These are phyloP conservation scores for Mortierella sp. DNA, from an alignment of 371 early-diverging fungal species.

Conservation along the genomic window DNA sequence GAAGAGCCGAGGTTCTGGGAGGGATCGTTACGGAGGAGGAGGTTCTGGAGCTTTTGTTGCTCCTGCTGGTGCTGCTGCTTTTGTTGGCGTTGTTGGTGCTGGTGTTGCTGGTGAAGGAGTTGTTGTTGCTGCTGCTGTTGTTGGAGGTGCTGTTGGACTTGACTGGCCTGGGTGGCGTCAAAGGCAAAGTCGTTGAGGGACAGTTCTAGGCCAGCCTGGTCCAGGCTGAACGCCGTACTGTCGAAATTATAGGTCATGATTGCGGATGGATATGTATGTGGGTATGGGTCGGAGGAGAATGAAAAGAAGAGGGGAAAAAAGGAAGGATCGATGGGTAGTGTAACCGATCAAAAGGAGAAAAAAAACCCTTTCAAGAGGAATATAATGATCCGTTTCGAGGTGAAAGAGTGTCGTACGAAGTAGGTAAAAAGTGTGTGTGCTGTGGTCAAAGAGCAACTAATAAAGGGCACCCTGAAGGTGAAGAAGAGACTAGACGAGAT, in stretches of 20 bases:
- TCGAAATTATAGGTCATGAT: slow-evolving; percentile 51
- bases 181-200: slow-evolving; percentile 52
- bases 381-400: too few species aligned
- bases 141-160: slow-evolving; percentile 50
- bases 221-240: slow-evolving; percentile 32
- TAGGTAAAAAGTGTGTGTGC: too few species aligned
- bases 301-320: not conserved
- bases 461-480: not conserved
- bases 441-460: too few species aligned
- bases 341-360: not conserved
- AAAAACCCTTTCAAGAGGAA: too few species aligned
- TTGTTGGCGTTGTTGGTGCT: slow-evolving; percentile 32
- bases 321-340: not conserved
- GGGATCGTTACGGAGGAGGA: slow-evolving; percentile 35
- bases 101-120: slow-evolving; percentile 27
- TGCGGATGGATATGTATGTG: not conserved
- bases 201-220: slow-evolving; percentile 48
- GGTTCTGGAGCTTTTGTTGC: slow-evolving; percentile 32
- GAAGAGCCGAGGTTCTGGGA: slow-evolving; percentile 13
- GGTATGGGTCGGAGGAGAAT: not conserved
- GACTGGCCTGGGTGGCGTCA: slow-evolving; percentile 43
- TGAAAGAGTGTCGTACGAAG: too few species aligned
- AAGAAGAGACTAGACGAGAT: not conserved
- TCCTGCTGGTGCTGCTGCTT: slow-evolving; percentile 26
- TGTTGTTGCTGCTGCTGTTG: slow-evolving; percentile 40